Evolutionary conservation across 495 filamentous ascomycete genomes (phyloP).

Genomic region (Penicillium salamii): DNA sequence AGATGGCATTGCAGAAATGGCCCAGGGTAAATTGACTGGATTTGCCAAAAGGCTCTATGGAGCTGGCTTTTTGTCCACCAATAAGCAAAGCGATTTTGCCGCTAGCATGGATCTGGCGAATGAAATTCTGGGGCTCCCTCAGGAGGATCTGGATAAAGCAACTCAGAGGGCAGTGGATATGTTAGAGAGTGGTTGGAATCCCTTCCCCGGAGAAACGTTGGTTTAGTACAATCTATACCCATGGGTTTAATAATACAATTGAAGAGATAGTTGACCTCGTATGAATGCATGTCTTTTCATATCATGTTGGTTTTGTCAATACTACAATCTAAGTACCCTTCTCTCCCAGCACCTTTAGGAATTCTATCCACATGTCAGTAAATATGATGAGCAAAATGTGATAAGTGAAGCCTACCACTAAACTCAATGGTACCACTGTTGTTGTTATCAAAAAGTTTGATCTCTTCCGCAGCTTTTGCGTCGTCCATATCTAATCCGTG

Average conservation of each 20-base stretch:
- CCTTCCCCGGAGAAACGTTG: conserved; percentile 1
- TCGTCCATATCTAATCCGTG: background rate
- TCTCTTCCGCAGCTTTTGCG: background rate
- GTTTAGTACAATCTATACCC: too few relatives aligned
- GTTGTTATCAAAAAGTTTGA: background rate
- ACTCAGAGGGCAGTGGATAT: conserved; percentile 16
- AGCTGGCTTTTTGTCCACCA: conserved; percentile 42
- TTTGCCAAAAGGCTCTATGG: conserved; percentile 44
- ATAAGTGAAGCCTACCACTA: background rate
- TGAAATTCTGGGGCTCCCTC: conserved; percentile 48
- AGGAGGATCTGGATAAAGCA: conserved; percentile 58
- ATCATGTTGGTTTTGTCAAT: too few relatives aligned
- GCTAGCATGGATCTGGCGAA: conserved; percentile 39
- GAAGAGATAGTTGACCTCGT: too few relatives aligned
- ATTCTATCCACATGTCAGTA: background rate
- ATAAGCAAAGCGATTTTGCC: conserved; percentile 41
- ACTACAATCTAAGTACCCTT: background rate
- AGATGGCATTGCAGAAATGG: conserved; percentile 38
- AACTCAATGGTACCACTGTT: background rate
- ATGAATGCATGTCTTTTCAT: too few relatives aligned
- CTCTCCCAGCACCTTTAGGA: background rate
- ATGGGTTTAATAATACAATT: too few relatives aligned
- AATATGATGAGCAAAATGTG: background rate
- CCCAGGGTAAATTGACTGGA: conserved; percentile 32
- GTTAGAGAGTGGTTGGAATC: conserved; percentile 18